Base-by-base conservation (phyloP, 371 early-diverging fungal species). In the Umbelopsis sp. region DNA sequence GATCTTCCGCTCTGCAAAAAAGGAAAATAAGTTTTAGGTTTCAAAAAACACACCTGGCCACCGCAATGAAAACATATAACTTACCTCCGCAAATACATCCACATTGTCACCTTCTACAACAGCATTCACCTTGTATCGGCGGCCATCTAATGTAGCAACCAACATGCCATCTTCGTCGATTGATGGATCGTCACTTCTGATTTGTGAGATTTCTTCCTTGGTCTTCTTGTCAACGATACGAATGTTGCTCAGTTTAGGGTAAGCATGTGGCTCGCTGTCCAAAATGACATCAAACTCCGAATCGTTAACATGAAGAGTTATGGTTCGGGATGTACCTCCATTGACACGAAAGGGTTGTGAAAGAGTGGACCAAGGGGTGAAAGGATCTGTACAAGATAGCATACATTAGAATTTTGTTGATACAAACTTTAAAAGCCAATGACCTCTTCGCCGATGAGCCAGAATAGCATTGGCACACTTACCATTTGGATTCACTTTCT, bases 61-160 rank as follows among this genome's bases (percentile, higher is more conserved):
- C 12, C 12, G 7, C 41, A 41, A 7, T 3, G 44, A 11, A 63
- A 63, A 37, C 18, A 3, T 0, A 3, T 6, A 5, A 46, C 70
- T 69, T 52, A 85, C 90, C 72, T 90, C 86, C 45, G 81, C 84
- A 78, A 92, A 92, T 37, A 93, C 87, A 57, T 87, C 80, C 7
- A 92, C 79, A 63, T 86, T 76, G 35, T 90, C 86, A 53, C 81
- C 85, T 44, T 85, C 80, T 46, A 81, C 69, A 20, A 92, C 88
- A 8, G 89, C 86, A 44, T 86, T 88, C 38, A 86, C 82, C 71
- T 81, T 84, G 68, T 85, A 76, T 44, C 72, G 67, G 35, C 84
- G 81, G 67, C 84, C 85, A 50, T 87, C 92, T 70, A 93, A 79
- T 57, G 82, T 82, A 25, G 89, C 84, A 5, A 86, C 72, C 48